Evolutionary conservation across 768 basidiomycete genomes (phyloP).

Genomic region (Serendipita indica): DNA sequence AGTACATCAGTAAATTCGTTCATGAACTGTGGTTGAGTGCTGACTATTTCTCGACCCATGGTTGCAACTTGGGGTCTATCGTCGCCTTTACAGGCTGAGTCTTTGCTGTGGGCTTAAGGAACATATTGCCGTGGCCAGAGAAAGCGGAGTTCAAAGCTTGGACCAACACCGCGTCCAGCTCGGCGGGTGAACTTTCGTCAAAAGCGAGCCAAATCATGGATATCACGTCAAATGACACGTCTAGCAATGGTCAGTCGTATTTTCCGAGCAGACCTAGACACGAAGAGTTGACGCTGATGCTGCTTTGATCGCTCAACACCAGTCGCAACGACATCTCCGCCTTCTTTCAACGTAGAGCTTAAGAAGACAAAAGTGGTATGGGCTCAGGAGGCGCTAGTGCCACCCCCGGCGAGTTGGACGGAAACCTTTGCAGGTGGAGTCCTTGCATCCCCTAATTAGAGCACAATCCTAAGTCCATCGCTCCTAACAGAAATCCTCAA

Average conservation of each 20-base stretch:
- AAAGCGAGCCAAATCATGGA: not conserved
- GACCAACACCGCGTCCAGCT: not conserved
- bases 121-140: constrained; percentile 35
- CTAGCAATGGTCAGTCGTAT: not conserved
- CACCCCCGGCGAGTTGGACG: constrained; percentile 21
- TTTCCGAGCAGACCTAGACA: too few relatives aligned
- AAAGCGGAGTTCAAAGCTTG: not conserved
- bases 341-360: constrained; percentile 13
- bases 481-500: constrained; percentile 48
- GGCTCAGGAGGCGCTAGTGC: constrained; percentile 13
- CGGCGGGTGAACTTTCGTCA: not conserved
- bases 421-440: constrained; percentile 65
- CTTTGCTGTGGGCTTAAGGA: constrained; percentile 40
- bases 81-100: constrained; percentile 24
- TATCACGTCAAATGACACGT: constrained; percentile 6
- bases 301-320: not conserved
- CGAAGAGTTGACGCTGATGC: too few relatives aligned
- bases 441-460: not conserved
- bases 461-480: constrained; percentile 17
- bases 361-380: constrained; percentile 16
- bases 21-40: constrained; percentile 19
- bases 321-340: not conserved
- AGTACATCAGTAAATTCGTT: not conserved
- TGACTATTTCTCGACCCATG: constrained; percentile 99
- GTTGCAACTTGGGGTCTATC: constrained; percentile 50